Evolutionary conservation across 2,329 filamentous ascomycete species (phyloP).

Genomic region (Paracorniculantispora psalliotae): DNA sequence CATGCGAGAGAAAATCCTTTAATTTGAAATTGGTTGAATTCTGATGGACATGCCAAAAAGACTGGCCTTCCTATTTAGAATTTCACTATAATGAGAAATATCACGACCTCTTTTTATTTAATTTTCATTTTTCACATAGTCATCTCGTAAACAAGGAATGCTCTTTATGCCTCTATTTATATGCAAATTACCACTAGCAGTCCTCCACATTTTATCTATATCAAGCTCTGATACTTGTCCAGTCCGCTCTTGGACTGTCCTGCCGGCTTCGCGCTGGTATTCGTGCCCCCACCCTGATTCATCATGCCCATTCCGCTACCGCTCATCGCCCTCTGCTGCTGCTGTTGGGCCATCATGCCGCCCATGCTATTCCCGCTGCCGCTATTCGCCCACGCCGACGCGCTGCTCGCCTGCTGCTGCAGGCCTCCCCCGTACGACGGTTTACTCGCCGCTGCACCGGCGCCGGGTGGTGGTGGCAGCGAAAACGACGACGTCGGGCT

Average conservation of each 20-base stretch:
- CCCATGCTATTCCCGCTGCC: slow-evolving; percentile 13
- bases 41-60: no score
- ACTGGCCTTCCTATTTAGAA: not conserved
- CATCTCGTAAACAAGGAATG: not conserved
- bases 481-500: slow-evolving; percentile 47
- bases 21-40: no score
- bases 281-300: slow-evolving; percentile 20
- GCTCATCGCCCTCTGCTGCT: slow-evolving; percentile 18
- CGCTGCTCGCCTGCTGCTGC: not conserved
- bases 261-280: slow-evolving; percentile 18
- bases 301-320: slow-evolving; percentile 20
- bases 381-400: slow-evolving; percentile 18
- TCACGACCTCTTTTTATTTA: no score
- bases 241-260: slow-evolving; percentile 46
- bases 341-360: slow-evolving; percentile 19
- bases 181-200: not conserved
- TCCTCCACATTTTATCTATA: slow-evolving; percentile 36
- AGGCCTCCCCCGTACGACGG: slow-evolving; percentile 19
- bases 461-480: slow-evolving; percentile 48
- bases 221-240: slow-evolving; percentile 64
- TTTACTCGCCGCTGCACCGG: slow-evolving; percentile 14
- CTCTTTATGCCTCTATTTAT: not conserved
- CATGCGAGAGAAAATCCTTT: not conserved
- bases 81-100: not conserved
- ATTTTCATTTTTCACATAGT: no score